phyloP scores from a whole-genome alignment of 495 filamentous ascomycete genomes.

The Annulohypoxylon nitens region DNA sequence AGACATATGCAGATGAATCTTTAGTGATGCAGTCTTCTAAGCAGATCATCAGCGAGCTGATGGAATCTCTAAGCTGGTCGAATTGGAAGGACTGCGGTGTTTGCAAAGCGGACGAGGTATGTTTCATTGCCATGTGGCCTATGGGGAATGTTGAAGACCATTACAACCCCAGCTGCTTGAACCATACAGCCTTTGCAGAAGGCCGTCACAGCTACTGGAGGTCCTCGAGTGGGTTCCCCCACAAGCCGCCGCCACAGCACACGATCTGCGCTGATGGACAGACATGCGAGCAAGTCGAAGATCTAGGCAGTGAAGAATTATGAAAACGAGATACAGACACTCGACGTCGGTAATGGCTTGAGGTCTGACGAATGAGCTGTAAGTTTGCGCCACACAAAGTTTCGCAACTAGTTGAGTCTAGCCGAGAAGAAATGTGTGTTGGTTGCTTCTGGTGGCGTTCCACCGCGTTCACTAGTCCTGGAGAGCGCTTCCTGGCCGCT shows the following conservation, averaged over 20 bases:
- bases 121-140: slow-evolving; percentile 77
- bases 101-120: slow-evolving; percentile 70
- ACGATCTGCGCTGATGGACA: slow-evolving; percentile 11
- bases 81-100: slow-evolving; percentile 71
- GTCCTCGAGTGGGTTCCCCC: slow-evolving; percentile 7
- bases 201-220: slow-evolving; percentile 39
- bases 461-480: not conserved
- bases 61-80: slow-evolving; percentile 68
- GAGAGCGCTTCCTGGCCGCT: no score
- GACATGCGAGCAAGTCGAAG: slow-evolving; percentile 3
- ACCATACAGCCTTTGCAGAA: slow-evolving; percentile 26
- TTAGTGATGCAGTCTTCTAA: slow-evolving; percentile 12
- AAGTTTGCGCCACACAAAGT: not conserved
- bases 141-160: slow-evolving; percentile 68
- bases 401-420: no score
- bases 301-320: slow-evolving; percentile 31
- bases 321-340: slow-evolving; percentile 1
- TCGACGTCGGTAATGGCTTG: not conserved
- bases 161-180: slow-evolving; percentile 63
- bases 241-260: slow-evolving; percentile 18
- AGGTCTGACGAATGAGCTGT: not conserved
- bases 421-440: not conserved
- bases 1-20: slow-evolving; percentile 22
- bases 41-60: slow-evolving; percentile 55
- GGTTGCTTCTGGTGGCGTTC: not conserved